Evolutionary conservation across 352 stramenopile species (phyloP).

Genomic region (Plasmopara muralis): DNA sequence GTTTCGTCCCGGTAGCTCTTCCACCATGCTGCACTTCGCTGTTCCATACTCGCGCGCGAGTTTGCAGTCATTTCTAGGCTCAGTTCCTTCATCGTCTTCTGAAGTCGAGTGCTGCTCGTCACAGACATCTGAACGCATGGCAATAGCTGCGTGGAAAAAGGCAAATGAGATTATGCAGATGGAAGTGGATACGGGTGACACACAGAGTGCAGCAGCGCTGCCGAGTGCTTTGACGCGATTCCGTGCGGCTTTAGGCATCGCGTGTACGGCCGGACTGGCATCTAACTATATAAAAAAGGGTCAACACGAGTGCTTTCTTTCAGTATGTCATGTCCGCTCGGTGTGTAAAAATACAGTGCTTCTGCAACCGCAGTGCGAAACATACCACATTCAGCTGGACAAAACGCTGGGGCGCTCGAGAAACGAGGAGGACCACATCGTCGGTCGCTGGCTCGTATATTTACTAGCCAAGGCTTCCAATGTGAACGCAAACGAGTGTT

Average conservation of each 20-base stretch:
- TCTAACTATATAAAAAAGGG: slow-evolving; percentile 58
- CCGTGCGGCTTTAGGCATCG: slow-evolving; percentile 42
- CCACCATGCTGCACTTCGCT: slow-evolving; percentile 62
- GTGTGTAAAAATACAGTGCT: slow-evolving; percentile 6
- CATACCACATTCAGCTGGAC: slow-evolving; percentile 60
- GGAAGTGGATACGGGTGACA: slow-evolving; percentile 25
- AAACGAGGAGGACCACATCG: slow-evolving; percentile 59
- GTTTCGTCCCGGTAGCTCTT: slow-evolving; percentile 53
- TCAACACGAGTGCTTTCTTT: slow-evolving; percentile 63
- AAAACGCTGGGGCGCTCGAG: slow-evolving; percentile 49
- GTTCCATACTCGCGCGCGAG: slow-evolving; percentile 61
- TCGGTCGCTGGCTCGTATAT: slow-evolving; percentile 66
- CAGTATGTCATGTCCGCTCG: slow-evolving; percentile 32
- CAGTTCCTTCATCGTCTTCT: slow-evolving; percentile 7
- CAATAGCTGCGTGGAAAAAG: slow-evolving; percentile 42
- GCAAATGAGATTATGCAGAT: slow-evolving; percentile 31
- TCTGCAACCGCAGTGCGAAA: slow-evolving; percentile 32
- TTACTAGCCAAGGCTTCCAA: slow-evolving; percentile 39
- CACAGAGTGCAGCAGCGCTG: slow-evolving; percentile 14
- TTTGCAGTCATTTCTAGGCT: slow-evolving; percentile 45
- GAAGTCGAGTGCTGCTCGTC: slow-evolving; percentile 43
- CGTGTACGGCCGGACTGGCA: slow-evolving; percentile 62
- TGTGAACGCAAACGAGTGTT: slow-evolving; percentile 26
- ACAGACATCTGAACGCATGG: slow-evolving; percentile 62
- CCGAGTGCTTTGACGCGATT: slow-evolving; percentile 31